phyloP scores from a whole-genome alignment of 768 basidiomycete species.

The Kwoniella sp. region DNA sequence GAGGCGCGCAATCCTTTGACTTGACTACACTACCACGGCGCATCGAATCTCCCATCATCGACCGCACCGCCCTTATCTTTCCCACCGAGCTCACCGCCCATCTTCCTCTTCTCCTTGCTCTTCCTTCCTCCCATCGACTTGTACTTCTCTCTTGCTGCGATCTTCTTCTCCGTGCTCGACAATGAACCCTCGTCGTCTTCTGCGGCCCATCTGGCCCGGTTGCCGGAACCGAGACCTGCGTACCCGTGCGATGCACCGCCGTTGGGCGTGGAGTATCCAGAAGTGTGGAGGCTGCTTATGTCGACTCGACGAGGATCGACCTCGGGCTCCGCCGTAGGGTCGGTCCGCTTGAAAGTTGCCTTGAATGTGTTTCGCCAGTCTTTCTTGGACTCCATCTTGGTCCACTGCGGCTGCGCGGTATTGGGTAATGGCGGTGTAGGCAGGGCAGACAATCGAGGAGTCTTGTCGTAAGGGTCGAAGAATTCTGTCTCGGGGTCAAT shows the following conservation, averaged over 20 bases:
- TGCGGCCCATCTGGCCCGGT: slow-evolving; percentile 37
- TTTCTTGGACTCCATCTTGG: slow-evolving; percentile 89
- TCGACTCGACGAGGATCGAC: slow-evolving; percentile 42
- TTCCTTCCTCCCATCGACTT: slow-evolving; percentile 88
- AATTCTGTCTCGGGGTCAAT: slow-evolving; percentile 36
- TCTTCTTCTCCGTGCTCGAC: slow-evolving; percentile 66
- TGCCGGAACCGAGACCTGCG: slow-evolving; percentile 45
- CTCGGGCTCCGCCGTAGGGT: slow-evolving; percentile 42
- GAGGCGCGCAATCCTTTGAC: not conserved
- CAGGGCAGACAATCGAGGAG: slow-evolving; percentile 46
- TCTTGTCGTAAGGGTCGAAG: slow-evolving; percentile 55
- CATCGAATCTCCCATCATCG: slow-evolving; percentile 56
- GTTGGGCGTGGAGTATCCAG: slow-evolving; percentile 38
- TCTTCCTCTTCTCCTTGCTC: slow-evolving; percentile 70
- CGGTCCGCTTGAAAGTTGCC: slow-evolving; percentile 43
- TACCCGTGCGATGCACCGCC: slow-evolving; percentile 31
- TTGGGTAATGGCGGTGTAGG: slow-evolving; percentile 46
- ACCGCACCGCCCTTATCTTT: slow-evolving; percentile 81
- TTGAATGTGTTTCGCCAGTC: slow-evolving; percentile 68
- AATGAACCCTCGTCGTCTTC: slow-evolving; percentile 56
- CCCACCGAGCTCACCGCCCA: slow-evolving; percentile 62
- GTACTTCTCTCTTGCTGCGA: slow-evolving; percentile 88
- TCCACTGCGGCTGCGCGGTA: slow-evolving; percentile 68
- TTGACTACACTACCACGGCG: slow-evolving; percentile 50
- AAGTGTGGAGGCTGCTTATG: slow-evolving; percentile 38